Evolutionary conservation across 2,329 filamentous ascomycete species (phyloP), one percentile per base, ranked within the genome.

Genomic region (Cordyceps farinosa): DNA sequence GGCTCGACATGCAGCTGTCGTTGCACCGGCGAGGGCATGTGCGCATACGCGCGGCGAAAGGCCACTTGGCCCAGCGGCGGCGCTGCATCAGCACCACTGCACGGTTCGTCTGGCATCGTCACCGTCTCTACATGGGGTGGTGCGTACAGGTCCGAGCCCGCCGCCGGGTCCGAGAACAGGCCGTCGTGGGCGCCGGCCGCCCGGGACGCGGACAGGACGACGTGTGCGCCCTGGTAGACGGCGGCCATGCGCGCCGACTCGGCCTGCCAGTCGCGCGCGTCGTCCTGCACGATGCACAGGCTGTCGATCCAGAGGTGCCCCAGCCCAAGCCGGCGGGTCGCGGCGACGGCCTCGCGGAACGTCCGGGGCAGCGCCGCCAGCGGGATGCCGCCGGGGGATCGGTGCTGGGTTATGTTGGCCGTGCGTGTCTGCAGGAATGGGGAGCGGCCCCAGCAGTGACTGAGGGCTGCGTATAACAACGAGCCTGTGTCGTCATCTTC

Each of bases 251-350:
- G 60, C 29, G 64, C 48, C 2, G 64, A 60, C 44, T 65, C 63
- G 30, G 13, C 32, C 22, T 53, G 52, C 66, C 63, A 64, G 51
- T 64, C 63, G 4, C 52, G 36, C 13, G 40, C 44, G 34, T 62
- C 60, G 55, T 62, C 61, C 50, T 66, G 65, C 34, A 65, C 42
- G 11, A 68, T 67, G 45, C 66, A 67, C 11, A 68, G 61, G 36
- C 64, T 65, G 45, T 67, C 67, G n/a, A 67, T 65, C 67, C 66
- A 66, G 11, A 68, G 36, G 7, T 63, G 44, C 5, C 58, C 47
- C 40, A 63, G 55, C 17, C 61, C 61, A 4, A 68, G 52, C 22
- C 38, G 53, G 10, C 65, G 57, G 29, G 58, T 62, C 3, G 61
- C 55, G 2, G 53, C 45, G 27, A 67, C 63, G 10, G 65, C 54